Conservation (phyloP, 2,329 filamentous ascomycete species). For the Colletotrichum cuscutae region DNA sequence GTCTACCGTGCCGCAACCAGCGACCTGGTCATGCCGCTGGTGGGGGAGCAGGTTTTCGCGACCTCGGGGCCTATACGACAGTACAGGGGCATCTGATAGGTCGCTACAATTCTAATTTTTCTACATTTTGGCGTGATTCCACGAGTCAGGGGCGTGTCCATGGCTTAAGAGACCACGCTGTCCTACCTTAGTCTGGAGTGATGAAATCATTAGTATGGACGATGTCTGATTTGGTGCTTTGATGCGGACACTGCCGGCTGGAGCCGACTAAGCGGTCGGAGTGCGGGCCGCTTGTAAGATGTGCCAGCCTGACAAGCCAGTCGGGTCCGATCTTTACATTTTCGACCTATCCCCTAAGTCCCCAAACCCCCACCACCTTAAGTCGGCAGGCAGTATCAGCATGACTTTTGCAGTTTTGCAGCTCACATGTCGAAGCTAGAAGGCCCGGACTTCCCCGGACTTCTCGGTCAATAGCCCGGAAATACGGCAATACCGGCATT, state of each 20-base stretch:
- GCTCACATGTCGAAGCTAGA: not conserved
- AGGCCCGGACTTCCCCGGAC: not conserved
- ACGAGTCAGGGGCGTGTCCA: constrained; percentile 16
- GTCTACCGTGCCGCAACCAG: not conserved
- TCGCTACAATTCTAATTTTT: not conserved
- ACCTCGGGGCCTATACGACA: not conserved
- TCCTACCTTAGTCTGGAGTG: not conserved
- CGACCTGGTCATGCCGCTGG: not conserved
- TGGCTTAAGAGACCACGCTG: not conserved
- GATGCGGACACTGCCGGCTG: not conserved
- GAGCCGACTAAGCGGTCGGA: not conserved
- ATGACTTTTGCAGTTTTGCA: not conserved
- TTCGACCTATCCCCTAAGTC: not conserved
- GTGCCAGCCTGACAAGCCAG: not conserved
- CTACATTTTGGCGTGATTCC: not conserved
- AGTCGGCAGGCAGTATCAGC: too few relatives aligned
- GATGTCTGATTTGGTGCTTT: constrained; percentile 5
- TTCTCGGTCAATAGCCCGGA: not conserved
- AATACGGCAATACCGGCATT: not conserved
- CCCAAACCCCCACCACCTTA: not conserved
- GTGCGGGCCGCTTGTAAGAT: not conserved
- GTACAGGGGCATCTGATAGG: not conserved
- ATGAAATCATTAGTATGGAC: not conserved
- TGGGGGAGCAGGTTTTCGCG: not conserved
- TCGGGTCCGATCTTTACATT: not conserved